A percentile compares a stretch with the other conserved stretches of the same genome.
phyloP scores from a whole-genome alignment of 306 rosid genomes.

The Cucumis cinereus region DNA sequence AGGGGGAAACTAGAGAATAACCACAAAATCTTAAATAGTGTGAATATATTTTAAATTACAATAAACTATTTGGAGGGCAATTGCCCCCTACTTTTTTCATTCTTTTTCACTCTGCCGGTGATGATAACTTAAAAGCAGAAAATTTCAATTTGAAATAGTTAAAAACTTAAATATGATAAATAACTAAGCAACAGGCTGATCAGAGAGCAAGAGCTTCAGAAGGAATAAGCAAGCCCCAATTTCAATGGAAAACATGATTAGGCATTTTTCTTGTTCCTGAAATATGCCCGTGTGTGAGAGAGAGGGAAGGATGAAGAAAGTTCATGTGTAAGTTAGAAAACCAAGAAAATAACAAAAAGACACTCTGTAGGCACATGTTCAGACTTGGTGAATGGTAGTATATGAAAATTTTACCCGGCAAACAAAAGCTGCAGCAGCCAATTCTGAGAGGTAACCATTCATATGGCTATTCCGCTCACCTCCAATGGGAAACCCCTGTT shows the following conservation, averaged over 20 bases:
- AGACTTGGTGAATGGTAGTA: neutral
- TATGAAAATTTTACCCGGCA: constrained; percentile 53
- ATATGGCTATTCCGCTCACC: constrained; percentile 79
- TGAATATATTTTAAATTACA: neutral
- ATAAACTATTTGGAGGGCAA: neutral
- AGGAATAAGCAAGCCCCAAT: no score
- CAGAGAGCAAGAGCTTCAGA: no score
- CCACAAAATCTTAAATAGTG: neutral
- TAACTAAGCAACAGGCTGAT: neutral
- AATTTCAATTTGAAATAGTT: neutral
- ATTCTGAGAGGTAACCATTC: constrained; percentile 86
- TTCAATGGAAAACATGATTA: no score
- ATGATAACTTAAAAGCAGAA: neutral
- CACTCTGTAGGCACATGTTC: neutral
- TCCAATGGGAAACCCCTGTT: constrained; percentile 90
- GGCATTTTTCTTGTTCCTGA: no score
- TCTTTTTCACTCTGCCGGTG: neutral
- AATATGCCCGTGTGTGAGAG: no score
- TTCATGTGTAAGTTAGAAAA: no score
- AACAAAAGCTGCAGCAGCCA: constrained; percentile 98
- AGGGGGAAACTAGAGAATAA: neutral
- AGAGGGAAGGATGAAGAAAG: no score
- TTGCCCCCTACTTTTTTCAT: neutral
- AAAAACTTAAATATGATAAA: neutral
- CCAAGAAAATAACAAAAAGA: no score